phyloP scores from a whole-genome alignment of 1,284 basidiomycete species.

The Tilletiaria anomala region DNA sequence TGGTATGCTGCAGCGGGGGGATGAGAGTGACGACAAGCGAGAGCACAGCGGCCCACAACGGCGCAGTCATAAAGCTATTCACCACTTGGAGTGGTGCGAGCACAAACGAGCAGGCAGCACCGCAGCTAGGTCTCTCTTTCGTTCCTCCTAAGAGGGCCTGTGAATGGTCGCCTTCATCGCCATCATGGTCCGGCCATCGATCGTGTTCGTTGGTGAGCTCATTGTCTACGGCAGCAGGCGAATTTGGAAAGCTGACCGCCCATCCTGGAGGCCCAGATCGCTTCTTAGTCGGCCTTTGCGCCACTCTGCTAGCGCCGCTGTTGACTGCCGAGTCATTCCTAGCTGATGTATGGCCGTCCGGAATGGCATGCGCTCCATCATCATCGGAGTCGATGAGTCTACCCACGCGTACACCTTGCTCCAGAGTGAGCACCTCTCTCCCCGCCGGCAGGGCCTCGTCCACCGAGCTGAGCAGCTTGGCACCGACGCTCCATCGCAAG shows the following conservation, averaged over 20 bases:
- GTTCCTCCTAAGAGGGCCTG: too few relatives aligned
- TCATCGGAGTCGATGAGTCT: conserved; percentile 5
- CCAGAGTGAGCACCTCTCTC: too few relatives aligned
- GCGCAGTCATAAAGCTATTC: conserved; percentile 67
- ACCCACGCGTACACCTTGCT: neutral
- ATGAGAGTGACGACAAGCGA: conserved; percentile 69
- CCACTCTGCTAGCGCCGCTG: too few relatives aligned
- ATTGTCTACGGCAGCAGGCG: conserved; percentile 12
- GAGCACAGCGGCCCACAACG: conserved; percentile 48
- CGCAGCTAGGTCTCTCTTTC: conserved; percentile 5
- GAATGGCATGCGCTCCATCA: too few relatives aligned
- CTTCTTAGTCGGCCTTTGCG: too few relatives aligned
- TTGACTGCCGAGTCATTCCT: too few relatives aligned
- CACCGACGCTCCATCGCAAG: conserved; percentile 42
- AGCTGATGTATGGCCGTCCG: too few relatives aligned
- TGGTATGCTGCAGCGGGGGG: conserved; percentile 47
- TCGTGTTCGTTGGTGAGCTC: conserved; percentile 20
- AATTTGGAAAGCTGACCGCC: conserved; percentile 26
- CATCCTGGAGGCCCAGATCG: conserved; percentile 4
- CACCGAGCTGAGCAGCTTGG: conserved; percentile 39
- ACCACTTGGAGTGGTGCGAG: conserved; percentile 40
- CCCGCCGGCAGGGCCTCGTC: conserved; percentile 37
- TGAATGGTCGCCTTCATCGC: too few relatives aligned
- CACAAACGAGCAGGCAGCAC: conserved; percentile 3
- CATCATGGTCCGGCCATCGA: conserved; percentile 1